These are phyloP conservation scores for Tylopilus sp. DNA, from an alignment of 768 basidiomycete species.

Conservation along the genomic window DNA sequence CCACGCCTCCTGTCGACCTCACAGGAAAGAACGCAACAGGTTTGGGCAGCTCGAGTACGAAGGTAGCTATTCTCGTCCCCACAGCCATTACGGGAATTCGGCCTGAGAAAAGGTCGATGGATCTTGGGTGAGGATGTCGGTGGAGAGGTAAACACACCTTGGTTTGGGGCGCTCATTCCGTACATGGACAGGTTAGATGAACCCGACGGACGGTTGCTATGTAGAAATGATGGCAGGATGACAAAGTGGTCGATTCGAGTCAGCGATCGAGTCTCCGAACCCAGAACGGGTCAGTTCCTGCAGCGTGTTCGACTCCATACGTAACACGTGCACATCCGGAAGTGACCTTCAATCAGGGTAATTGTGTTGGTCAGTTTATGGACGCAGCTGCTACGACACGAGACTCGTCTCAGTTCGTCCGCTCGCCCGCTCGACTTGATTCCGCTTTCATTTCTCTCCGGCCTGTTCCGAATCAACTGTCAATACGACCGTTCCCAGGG, in stretches of 20 bases:
- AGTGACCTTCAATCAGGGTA: slow-evolving; percentile 19
- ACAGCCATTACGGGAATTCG: slow-evolving; percentile 18
- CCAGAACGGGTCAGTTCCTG: slow-evolving; percentile 21
- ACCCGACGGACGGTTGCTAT: slow-evolving; percentile 22
- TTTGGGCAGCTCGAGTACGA: slow-evolving; percentile 11
- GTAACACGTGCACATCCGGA: slow-evolving; percentile 31
- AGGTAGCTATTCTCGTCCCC: slow-evolving; percentile 26
- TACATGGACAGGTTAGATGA: slow-evolving; percentile 8
- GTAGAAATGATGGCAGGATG: slow-evolving; percentile 16
- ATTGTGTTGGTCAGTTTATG: slow-evolving; percentile 7
- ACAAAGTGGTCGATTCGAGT: slow-evolving; percentile 20
- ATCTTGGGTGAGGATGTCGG: slow-evolving; percentile 14
- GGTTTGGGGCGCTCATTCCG: slow-evolving; percentile 12
- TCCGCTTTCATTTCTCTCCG: slow-evolving; percentile 8
- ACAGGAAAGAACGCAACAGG: slow-evolving; percentile 20
- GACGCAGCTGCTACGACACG: slow-evolving; percentile 13
- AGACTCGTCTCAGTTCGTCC: slow-evolving; percentile 16
- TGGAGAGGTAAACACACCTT: slow-evolving; percentile 18
- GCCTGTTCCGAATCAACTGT: slow-evolving; percentile 9
- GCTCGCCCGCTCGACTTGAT: slow-evolving; percentile 3
- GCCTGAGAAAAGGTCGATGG: slow-evolving; percentile 23
- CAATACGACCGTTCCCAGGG: neutral
- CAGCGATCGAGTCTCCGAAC: slow-evolving; percentile 25
- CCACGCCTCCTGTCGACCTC: slow-evolving; percentile 17
- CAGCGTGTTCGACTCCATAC: slow-evolving; percentile 24